phyloP scores from a whole-genome alignment of 2,329 filamentous ascomycete genomes.

The Sporothrix sp. region DNA sequence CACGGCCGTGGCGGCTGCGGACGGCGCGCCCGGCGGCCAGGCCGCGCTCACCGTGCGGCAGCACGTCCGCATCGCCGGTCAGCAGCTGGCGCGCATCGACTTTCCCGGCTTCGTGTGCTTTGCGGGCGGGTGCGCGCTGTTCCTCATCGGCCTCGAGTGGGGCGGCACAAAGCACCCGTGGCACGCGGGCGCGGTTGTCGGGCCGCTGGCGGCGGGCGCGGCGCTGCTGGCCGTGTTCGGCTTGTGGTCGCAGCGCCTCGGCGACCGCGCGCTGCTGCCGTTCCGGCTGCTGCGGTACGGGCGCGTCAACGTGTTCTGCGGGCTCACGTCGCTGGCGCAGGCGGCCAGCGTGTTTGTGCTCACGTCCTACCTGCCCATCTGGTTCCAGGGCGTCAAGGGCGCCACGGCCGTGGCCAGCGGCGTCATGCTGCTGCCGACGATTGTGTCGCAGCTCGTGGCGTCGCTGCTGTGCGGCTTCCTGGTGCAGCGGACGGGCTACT shows the following conservation, averaged over 20 bases:
- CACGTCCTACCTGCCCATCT: conserved; percentile 25
- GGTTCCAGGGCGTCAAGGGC: conserved; percentile 26
- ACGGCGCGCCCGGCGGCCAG: conserved; percentile 20
- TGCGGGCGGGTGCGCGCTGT: conserved; percentile 30
- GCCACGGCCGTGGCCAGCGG: conserved; percentile 20
- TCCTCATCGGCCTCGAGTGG: conserved; percentile 36
- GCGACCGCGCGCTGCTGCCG: conserved; percentile 22
- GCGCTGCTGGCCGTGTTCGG: conserved; percentile 23
- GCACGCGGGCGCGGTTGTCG: conserved; percentile 31
- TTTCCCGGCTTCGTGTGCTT: conserved; percentile 34
- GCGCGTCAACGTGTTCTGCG: conserved; percentile 21
- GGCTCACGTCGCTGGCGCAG: conserved; percentile 10
- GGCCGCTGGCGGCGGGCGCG: conserved; percentile 29
- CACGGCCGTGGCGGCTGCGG: background rate
- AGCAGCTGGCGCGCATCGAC: conserved; percentile 26
- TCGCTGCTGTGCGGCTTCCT: conserved; percentile 9
- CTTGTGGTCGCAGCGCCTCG: conserved; percentile 31
- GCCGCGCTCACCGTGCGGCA: conserved; percentile 21
- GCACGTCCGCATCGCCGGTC: background rate
- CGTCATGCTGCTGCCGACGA: conserved; percentile 16
- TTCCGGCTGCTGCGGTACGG: conserved; percentile 28
- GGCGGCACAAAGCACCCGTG: conserved; percentile 32
- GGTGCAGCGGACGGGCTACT: conserved; percentile 31
- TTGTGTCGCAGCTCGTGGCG: conserved; percentile 11
- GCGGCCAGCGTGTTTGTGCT: conserved; percentile 23